A percentile compares a stretch with the other conserved stretches of the same genome.
These are phyloP conservation scores for Komagataella kurtzmanii DNA, from an alignment of 805 yeast genomes.

Conservation along the genomic window DNA sequence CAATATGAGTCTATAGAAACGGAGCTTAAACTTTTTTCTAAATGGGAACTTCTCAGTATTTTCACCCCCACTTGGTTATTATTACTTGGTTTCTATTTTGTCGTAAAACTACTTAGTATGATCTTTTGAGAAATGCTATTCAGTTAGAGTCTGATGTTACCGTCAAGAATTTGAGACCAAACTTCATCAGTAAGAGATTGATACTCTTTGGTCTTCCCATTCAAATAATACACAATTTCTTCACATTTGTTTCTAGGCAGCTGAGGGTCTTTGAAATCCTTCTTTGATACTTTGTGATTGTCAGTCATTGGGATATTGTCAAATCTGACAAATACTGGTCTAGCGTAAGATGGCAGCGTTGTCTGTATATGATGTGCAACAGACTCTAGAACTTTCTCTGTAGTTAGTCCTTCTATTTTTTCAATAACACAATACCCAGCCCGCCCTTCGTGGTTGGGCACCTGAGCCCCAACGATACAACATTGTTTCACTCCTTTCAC, in stretches of 20 bases:
- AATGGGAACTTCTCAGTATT: conserved; percentile 13
- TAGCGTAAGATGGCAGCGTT: conserved; percentile 69
- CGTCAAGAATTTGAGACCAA: conserved; percentile 28
- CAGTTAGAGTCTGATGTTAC: conserved; percentile 10
- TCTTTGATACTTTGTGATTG: conserved; percentile 73
- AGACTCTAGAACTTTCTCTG: conserved; percentile 13
- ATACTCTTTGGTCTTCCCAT: conserved; percentile 30
- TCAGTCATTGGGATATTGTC: conserved; percentile 55
- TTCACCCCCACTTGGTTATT: conserved; percentile 7
- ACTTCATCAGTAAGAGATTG: conserved; percentile 38
- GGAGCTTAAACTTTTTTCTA: conserved; percentile 10
- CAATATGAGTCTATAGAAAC: conserved; percentile 1
- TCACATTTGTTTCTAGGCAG: conserved; percentile 48
- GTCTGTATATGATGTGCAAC: conserved; percentile 18
- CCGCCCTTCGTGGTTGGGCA: conserved; percentile 85
- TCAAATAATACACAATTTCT: conserved; percentile 63
- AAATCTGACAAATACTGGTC: conserved; percentile 72
- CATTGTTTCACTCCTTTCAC: conserved; percentile 39
- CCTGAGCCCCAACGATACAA: conserved; percentile 78
- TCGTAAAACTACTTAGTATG: not conserved
- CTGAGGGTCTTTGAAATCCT: conserved; percentile 49
- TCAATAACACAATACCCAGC: conserved; percentile 83
- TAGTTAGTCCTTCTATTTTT: conserved; percentile 19
- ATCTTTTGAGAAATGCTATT: not conserved
- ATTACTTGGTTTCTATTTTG: not conserved